Evolutionary conservation across 805 yeast genomes (phyloP).

Genomic region (Starmerella potacharoeniae): DNA sequence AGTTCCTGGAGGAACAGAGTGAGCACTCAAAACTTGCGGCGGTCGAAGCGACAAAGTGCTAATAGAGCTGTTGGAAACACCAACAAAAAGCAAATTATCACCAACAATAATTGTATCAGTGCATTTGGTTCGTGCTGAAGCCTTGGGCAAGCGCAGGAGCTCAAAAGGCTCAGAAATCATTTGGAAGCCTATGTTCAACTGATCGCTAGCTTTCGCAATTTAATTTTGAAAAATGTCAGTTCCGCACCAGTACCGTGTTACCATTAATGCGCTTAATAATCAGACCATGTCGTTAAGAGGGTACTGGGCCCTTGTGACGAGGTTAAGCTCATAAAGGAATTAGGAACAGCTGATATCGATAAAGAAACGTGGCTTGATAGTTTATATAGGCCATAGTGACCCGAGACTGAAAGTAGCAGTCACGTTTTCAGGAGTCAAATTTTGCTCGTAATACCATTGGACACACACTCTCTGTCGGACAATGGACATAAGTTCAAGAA

Average conservation of each 20-base stretch:
- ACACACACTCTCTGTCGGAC: no score
- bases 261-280: no score
- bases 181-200: background rate
- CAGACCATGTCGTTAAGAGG: no score
- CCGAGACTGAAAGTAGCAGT: no score
- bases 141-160: conserved; percentile 21
- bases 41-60: conserved; percentile 25
- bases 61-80: conserved; percentile 27
- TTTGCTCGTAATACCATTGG: no score
- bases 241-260: background rate
- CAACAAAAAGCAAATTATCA: conserved; percentile 20
- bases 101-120: conserved; percentile 8
- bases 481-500: no score
- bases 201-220: background rate
- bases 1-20: conserved; percentile 28
- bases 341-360: no score
- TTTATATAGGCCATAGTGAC: no score
- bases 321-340: no score
- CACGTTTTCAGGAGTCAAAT: no score
- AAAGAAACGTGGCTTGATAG: no score
- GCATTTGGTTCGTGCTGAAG: background rate
- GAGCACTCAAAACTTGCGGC: conserved; percentile 28
- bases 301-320: no score
- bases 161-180: conserved; percentile 24
- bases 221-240: background rate